Evolutionary conservation across 192 early-diverging fungal genomes (phyloP), one percentile per base, ranked within the genome.

Genomic region (Umbelopsis isabellina): DNA sequence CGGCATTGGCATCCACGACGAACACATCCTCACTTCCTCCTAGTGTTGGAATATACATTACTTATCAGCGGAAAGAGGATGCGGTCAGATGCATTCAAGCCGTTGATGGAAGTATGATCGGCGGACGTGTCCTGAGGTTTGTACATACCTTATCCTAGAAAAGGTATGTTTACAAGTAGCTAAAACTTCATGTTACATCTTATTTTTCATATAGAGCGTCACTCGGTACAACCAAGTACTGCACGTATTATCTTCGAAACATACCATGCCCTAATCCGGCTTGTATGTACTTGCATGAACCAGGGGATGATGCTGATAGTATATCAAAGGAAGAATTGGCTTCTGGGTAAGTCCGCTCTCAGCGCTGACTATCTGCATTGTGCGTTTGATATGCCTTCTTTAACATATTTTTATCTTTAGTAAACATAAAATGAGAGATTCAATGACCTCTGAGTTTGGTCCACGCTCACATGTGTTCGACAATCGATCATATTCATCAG

Each of bases 211-310:
- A 58, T 67, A 93, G 93, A 49, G 98, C 95, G 12, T 96, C 96
- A 0, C 95, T 93, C 82, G 98, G 98, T 21, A 96, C 97, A 9
- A 99, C 98, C 45, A 98, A 98, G 76, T 99, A 99, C 82, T 99
- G 98, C 74, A 91, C 95, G 5, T 95, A 93, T 77, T 99, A 94
- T 76, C 80, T 99, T 67, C 92, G 95, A 35, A 91, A 89, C 74
- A 92, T 95, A 71, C 75, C 86, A 5, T 99, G 98, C 79, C 95
- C 94, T 74, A 98, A 97, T 77, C 91, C 93, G 2, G 89, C 86
- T 16, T 99, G 98, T 77, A 95, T 96, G 88, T 98, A 95, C 78
- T 75, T 99, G 66, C 98, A 99, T 81, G 94, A 96, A 76, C 88
- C 90, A 25, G 94, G 94, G 8, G 91, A 96, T 67, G 95, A 97